These are phyloP conservation scores for Phytophthora citrophthora DNA, from an alignment of 352 stramenopile genomes.

Conservation along the genomic window DNA sequence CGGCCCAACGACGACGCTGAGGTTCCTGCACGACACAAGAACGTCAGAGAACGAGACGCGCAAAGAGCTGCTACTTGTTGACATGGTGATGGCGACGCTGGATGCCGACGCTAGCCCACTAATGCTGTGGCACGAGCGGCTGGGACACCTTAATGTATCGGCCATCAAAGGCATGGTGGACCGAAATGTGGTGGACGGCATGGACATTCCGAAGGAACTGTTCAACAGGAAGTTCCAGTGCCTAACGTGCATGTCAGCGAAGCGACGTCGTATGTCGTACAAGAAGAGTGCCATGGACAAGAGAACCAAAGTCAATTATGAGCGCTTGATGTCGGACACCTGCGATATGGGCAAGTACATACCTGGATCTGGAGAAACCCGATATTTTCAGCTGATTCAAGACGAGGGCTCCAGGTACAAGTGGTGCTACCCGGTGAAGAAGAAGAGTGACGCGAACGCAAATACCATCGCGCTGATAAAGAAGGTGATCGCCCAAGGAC, in stretches of 20 bases:
- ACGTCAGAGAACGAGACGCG: too few species aligned
- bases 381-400: slow-evolving; percentile 19
- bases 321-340: background rate
- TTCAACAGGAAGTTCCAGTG: slow-evolving; percentile 3
- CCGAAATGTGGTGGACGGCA: background rate
- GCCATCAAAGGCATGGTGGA: background rate
- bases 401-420: slow-evolving; percentile 18
- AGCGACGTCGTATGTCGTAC: background rate
- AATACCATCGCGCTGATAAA: slow-evolving; percentile 4
- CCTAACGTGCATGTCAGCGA: background rate
- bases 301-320: background rate
- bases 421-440: slow-evolving; percentile 2
- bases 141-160: background rate
- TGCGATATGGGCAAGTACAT: background rate
- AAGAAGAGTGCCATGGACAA: background rate
- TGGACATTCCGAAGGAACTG: background rate
- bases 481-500: background rate
- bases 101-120: background rate
- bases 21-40: too few species aligned
- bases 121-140: background rate
- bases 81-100: background rate
- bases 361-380: background rate
- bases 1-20: too few species aligned
- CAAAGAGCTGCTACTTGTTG: too few species aligned
- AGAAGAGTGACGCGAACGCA: slow-evolving; percentile 3